phyloP scores from a whole-genome alignment of 345 rosid species.

The Populus euphratica region DNA sequence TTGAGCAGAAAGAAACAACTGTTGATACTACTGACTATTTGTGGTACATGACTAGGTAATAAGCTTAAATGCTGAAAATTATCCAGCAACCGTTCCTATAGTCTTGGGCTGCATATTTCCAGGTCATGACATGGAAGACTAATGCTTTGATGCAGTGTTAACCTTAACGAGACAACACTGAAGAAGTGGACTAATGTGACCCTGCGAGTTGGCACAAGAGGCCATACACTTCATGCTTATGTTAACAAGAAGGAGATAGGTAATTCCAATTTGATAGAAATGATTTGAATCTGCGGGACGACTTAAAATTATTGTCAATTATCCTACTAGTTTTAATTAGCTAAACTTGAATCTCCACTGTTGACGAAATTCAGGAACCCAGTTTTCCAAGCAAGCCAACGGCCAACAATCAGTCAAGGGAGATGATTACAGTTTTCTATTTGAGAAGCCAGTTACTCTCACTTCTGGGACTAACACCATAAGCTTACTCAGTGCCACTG shows the following conservation, averaged over 20 bases:
- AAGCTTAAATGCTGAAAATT: neutral
- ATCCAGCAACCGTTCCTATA: too few species aligned
- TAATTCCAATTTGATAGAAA: neutral
- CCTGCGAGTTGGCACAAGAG: neutral
- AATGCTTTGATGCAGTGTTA: neutral
- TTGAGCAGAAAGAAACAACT: slow-evolving; percentile 10
- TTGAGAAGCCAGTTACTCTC: slow-evolving; percentile 6
- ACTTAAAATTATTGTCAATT: too few species aligned
- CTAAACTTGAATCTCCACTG: neutral
- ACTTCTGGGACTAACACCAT: neutral
- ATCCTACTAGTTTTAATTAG: too few species aligned
- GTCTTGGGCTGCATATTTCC: too few species aligned
- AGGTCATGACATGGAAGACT: neutral
- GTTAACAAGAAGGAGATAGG: neutral
- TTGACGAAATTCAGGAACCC: neutral
- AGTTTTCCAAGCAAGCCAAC: slow-evolving; percentile 2
- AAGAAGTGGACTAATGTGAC: neutral
- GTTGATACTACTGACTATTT: neutral
- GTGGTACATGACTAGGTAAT: slow-evolving; percentile 8
- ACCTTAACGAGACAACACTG: neutral
- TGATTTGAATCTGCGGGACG: neutral
- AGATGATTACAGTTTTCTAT: slow-evolving; percentile 3
- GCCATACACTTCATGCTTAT: neutral
- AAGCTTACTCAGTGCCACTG: slow-evolving; percentile 12
- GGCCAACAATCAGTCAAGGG: neutral